Conservation (phyloP, 768 basidiomycete genomes). For the Leccinum longicurvipes region DNA sequence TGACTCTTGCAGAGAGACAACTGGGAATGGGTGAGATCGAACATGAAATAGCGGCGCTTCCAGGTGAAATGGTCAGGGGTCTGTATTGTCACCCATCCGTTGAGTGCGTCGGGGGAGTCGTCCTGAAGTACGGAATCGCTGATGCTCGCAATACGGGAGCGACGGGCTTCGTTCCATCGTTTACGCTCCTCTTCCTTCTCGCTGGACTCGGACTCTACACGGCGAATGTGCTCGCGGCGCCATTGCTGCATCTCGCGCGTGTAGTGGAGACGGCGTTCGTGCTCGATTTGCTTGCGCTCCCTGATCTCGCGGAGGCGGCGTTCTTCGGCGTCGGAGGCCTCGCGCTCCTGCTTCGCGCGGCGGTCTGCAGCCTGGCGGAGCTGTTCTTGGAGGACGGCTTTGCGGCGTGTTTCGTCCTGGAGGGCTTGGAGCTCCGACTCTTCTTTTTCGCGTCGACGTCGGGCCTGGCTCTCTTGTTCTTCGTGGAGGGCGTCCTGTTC, state of each 20-base stretch:
- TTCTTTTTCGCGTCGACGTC: constrained; percentile 15
- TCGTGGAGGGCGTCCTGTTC: constrained; percentile 42
- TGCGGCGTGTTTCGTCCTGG: constrained; percentile 42
- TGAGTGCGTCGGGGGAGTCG: constrained; percentile 36
- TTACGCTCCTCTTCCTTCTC: constrained; percentile 42
- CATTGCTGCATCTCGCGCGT: constrained; percentile 50
- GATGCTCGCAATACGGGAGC: constrained; percentile 44
- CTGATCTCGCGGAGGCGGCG: constrained; percentile 41
- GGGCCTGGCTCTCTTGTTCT: constrained; percentile 43
- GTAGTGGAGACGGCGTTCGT: constrained; percentile 48
- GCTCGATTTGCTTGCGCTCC: constrained; percentile 44
- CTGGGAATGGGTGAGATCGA: constrained; percentile 39
- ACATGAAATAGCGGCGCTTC: constrained; percentile 64
- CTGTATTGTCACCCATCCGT: constrained; percentile 65
- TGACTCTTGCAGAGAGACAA: constrained; percentile 50
- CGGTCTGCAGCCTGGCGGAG: constrained; percentile 34
- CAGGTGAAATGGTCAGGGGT: constrained; percentile 50
- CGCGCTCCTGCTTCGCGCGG: constrained; percentile 36
- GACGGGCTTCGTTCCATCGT: constrained; percentile 37
- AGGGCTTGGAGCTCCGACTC: constrained; percentile 25
- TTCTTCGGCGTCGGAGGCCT: constrained; percentile 47
- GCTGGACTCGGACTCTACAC: constrained; percentile 43
- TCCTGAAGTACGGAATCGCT: constrained; percentile 43
- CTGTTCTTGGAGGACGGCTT: constrained; percentile 44
- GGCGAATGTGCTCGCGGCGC: constrained; percentile 46